Evolutionary conservation across 163 green algal genomes (phyloP), one percentile per base, ranked within the genome.

Genomic region (Chloroidium sp.): DNA sequence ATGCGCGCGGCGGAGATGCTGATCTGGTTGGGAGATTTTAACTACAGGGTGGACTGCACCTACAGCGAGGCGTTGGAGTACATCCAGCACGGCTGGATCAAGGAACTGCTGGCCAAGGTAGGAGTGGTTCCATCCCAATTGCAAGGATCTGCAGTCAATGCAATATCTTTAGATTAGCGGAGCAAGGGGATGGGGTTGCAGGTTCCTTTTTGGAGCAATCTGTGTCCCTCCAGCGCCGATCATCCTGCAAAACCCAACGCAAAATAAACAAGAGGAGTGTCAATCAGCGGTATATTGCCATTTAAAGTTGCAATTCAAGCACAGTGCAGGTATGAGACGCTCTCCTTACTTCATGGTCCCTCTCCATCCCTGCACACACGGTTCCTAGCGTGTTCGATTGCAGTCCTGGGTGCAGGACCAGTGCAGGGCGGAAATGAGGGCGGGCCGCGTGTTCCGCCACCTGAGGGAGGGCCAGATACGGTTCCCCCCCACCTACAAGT

Each of bases 401-500:
- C 36, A 36, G 36, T 36, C 36, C 36, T 36, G 36, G 36, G 36
- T 36, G 78, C 84, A 88, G 62, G 93, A 97, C 82, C 93, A 97
- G 82, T 83, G 86, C n/a, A 60, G 78, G 4, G 80, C 78, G 1
- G 87, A 97, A 87, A 90, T 92, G 84, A 82, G 62, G 2, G 81
- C 75, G 0, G 93, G 94, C 1, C 79, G 75, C 62, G 87, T 94
- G 8, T 98, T 98, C 84, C 85, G 86, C 3, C 89, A 92, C 77
- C 80, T 98, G 83, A 78, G 78, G 59, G 93, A 97, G 87, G 93
- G 85, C 2, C 78, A 84, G 36, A 92, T 98, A 75, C 76, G 77
- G 61, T 99, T 99, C 86, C 84, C 88, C 62, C 95, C 95, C 79
- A 99, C 95, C 1, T 99, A 99, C 92, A 99, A 99, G 87, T 99